Evolutionary conservation across 2,329 filamentous ascomycete species (phyloP).

Genomic region (Aspergillus oerlinghausenensis): DNA sequence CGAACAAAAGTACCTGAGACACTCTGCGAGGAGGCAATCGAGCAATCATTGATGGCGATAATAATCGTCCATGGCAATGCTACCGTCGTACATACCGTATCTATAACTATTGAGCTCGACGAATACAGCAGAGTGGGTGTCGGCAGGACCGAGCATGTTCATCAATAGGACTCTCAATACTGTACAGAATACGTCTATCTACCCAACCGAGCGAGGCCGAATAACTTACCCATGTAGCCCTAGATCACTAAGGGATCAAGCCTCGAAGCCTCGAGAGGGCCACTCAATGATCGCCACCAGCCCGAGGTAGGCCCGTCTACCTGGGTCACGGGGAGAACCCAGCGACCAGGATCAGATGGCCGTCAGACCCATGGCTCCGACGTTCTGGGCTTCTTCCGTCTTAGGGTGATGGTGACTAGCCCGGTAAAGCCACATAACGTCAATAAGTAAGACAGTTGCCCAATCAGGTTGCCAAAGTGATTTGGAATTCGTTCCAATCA

Average conservation of each 20-base stretch:
- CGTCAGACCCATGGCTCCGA: slow-evolving; percentile 11
- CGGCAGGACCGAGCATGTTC: not conserved
- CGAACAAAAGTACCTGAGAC: slow-evolving; percentile 13
- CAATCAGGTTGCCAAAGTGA: slow-evolving; percentile 2
- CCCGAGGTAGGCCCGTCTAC: slow-evolving; percentile 12
- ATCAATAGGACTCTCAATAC: not conserved
- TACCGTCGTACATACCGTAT: not conserved
- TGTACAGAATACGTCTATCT: not conserved
- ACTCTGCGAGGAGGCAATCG: slow-evolving; percentile 20
- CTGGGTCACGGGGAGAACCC: slow-evolving; percentile 17
- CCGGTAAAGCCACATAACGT: slow-evolving; percentile 1
- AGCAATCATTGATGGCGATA: not conserved
- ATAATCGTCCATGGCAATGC: not conserved
- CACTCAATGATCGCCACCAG: slow-evolving; percentile 12
- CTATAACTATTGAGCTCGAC: not conserved
- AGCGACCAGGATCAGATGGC: slow-evolving; percentile 16
- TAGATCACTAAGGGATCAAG: not conserved
- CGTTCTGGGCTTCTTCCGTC: slow-evolving; percentile 16
- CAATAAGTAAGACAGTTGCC: not conserved
- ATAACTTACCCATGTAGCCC: not conserved
- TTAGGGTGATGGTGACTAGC: slow-evolving; percentile 1
- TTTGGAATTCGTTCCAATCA: slow-evolving; percentile 15
- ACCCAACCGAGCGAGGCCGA: not conserved
- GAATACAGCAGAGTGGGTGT: not conserved
- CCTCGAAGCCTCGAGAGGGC: slow-evolving; percentile 9